These are phyloP conservation scores for Curvularia sp. DNA, from an alignment of 2,329 filamentous ascomycete genomes.

Conservation along the genomic window DNA sequence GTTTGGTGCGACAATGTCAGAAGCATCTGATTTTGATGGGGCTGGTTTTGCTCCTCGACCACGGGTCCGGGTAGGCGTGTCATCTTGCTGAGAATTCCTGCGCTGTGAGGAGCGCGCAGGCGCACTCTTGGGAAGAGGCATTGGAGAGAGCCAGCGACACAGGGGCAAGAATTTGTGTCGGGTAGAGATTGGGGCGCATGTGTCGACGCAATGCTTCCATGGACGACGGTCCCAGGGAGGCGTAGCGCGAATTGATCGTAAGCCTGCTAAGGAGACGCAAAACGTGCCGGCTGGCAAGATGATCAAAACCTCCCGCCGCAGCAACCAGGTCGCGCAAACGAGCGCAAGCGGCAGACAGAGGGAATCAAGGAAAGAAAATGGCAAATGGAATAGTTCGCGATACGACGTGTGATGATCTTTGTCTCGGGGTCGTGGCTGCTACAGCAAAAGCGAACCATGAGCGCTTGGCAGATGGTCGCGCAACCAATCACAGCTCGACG, in stretches of 20 bases:
- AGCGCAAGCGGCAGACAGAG: slow-evolving; percentile 18
- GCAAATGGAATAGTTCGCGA: slow-evolving; percentile 29
- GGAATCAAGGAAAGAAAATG: slow-evolving; percentile 28
- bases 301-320: slow-evolving; percentile 29
- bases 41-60: slow-evolving; percentile 43
- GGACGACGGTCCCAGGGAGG: slow-evolving; percentile 39
- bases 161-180: slow-evolving; percentile 13
- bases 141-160: slow-evolving; percentile 18
- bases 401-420: slow-evolving; percentile 46
- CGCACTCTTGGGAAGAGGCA: slow-evolving; percentile 37
- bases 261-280: slow-evolving; percentile 42
- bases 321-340: slow-evolving; percentile 21
- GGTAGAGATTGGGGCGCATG: slow-evolving; percentile 20
- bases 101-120: slow-evolving; percentile 41
- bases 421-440: slow-evolving; percentile 46
- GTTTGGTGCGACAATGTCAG: slow-evolving; percentile 35
- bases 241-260: slow-evolving; percentile 45
- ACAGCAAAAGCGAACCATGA: slow-evolving; percentile 37
- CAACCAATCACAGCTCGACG: slow-evolving; percentile 34
- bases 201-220: slow-evolving; percentile 32
- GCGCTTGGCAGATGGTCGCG: slow-evolving; percentile 29
- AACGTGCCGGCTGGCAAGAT: slow-evolving; percentile 33
- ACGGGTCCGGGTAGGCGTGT: slow-evolving; percentile 44
- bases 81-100: slow-evolving; percentile 43
- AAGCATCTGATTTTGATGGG: slow-evolving; percentile 36